Conservation (phyloP, 495 filamentous ascomycete species). For the Symbiotaphrina buchneri region DNA sequence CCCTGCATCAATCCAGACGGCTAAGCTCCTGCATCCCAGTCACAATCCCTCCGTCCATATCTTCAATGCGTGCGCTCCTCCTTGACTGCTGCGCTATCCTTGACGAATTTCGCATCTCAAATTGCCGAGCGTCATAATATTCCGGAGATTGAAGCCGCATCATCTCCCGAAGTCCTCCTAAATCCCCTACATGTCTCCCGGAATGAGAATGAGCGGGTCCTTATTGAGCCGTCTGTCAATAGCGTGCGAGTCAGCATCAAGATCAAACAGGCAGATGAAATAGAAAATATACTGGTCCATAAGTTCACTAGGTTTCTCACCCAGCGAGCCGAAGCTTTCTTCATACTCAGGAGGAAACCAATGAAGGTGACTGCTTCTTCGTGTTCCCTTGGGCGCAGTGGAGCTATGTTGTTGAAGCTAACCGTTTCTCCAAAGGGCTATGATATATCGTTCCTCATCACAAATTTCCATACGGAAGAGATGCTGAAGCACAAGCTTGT, state of each 20-base stretch:
- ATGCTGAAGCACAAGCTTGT: conserved; percentile 98
- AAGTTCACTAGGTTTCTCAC: conserved; percentile 95
- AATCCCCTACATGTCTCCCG: conserved; percentile 72
- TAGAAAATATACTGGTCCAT: conserved; percentile 90
- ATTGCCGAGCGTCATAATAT: conserved; percentile 92
- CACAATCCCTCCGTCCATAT: conserved; percentile 94
- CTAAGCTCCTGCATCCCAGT: conserved; percentile 26
- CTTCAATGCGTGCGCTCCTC: conserved; percentile 90
- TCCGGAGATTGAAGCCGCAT: conserved; percentile 83
- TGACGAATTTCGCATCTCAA: conserved; percentile 96
- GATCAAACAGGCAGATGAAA: conserved; percentile 98
- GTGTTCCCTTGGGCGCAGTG: not conserved
- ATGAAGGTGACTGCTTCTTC: conserved; percentile 49
- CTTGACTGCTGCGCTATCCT: conserved; percentile 77
- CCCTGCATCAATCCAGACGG: conserved; percentile 4
- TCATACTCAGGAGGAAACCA: conserved; percentile 84
- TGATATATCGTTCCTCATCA: conserved; percentile 96
- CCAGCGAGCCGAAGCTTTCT: conserved; percentile 92
- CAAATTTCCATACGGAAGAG: conserved; percentile 92
- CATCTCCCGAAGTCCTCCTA: conserved; percentile 83
- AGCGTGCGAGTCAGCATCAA: conserved; percentile 87
- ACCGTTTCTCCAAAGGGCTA: conserved; percentile 51
- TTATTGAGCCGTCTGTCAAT: conserved; percentile 92
- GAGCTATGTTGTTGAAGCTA: conserved; percentile 5
- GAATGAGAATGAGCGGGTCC: conserved; percentile 85